A percentile compares a stretch with the other conserved stretches of the same genome.
phyloP scores from a whole-genome alignment of 139 green algal genomes.

The Microglena sp. region DNA sequence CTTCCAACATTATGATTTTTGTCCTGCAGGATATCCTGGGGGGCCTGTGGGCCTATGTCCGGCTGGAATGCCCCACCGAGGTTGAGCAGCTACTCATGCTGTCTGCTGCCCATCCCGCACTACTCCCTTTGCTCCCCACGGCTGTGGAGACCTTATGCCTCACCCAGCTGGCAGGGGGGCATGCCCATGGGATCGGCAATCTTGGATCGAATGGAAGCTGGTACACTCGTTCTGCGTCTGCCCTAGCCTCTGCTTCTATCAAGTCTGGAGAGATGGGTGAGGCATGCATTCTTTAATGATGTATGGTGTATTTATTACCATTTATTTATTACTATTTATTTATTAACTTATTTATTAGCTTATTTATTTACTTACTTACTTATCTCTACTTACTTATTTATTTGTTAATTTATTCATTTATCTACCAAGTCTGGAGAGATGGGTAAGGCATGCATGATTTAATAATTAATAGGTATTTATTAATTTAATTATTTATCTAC shows the following conservation, averaged over 20 bases:
- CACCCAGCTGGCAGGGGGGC: slow-evolving; percentile 38
- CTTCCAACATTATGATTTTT: too few relatives aligned
- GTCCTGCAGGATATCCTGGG: slow-evolving; percentile 65
- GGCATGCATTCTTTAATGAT: too few relatives aligned
- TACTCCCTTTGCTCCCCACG: slow-evolving; percentile 55
- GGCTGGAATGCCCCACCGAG: slow-evolving; percentile 36
- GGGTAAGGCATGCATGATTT: too few relatives aligned
- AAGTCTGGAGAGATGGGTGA: slow-evolving; percentile 36
- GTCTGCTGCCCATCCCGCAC: slow-evolving; percentile 34
- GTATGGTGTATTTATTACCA: too few relatives aligned
- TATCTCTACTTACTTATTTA: too few relatives aligned
- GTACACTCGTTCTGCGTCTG: slow-evolving; percentile 18
- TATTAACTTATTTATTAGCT: too few relatives aligned
- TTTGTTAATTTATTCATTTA: too few relatives aligned
- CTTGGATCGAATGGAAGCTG: background rate
- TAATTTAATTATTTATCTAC: too few relatives aligned
- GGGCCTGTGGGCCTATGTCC: slow-evolving; percentile 57
- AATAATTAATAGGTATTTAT: too few relatives aligned
- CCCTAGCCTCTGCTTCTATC: slow-evolving; percentile 34
- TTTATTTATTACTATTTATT: too few relatives aligned
- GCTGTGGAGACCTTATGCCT: slow-evolving; percentile 49
- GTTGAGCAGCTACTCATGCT: slow-evolving; percentile 72
- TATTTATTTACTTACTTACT: too few relatives aligned
- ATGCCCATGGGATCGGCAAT: slow-evolving; percentile 5
- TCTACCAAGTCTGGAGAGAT: too few relatives aligned